Evolutionary conservation across 2,329 filamentous ascomycete genomes (phyloP), one percentile per base, ranked within the genome.

Genomic region (Colletotrichum sp.): DNA sequence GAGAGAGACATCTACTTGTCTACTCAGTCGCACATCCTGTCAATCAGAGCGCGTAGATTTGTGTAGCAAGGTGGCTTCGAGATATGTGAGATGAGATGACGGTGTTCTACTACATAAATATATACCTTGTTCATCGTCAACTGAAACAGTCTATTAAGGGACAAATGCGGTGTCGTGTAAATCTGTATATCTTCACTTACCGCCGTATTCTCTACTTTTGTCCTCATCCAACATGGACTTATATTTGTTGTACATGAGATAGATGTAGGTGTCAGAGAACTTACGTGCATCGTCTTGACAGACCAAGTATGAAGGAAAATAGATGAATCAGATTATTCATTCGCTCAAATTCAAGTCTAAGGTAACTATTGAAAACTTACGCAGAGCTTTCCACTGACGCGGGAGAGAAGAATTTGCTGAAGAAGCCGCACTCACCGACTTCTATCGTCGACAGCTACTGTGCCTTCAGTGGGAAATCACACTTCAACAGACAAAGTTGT

Each of bases 161-260:
- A 12, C n/a, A 49, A 0, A 21, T 21, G 44, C 1, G 6, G 0
- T 13, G 4, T 49, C 0, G 44, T 49, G n/a, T 13, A 1, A 49
- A 6, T 21, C 44, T 21, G 44, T 49, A 8, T 49, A 13, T 21
- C 6, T 49, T 10, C 0, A 44, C 18, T 9, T 0, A 13, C n/a
- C 6, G 6, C 4, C 10, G 44, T 13, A 0, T 49, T 49, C 4
- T 21, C 8, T 13, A 13, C 18, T 13, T 49, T 13, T 0, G 6
- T 49, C 10, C 18, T 21, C 44, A 3, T 21, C 44, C 10, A 21
- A 49, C n/a, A 0, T 49, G 10, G 44, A 49, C n/a, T 49, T 49
- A 0, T 10, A 12, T 10, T 49, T 49, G 44, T 12, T 2, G n/a
- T 21, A 49, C n/a, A n/a, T 36, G 34, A 36, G 0, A 36, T 36